A percentile compares a stretch with the other conserved stretches of the same genome.
phyloP scores from a whole-genome alignment of 1,284 basidiomycete genomes.

The Butyriboletus regius region DNA sequence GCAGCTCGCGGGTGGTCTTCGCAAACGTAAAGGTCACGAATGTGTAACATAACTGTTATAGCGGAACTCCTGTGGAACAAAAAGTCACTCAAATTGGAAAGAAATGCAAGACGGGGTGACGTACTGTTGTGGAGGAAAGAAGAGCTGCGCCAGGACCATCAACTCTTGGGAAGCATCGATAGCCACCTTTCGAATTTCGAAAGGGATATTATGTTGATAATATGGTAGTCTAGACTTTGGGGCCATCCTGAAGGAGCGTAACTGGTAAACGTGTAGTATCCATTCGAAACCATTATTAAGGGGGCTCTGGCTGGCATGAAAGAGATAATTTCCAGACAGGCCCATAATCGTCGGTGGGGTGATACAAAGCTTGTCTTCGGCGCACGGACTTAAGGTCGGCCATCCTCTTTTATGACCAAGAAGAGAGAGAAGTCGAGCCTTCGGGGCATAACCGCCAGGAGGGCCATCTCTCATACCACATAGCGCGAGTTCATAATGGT shows the following conservation, averaged over 20 bases:
- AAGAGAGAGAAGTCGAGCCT: constrained; percentile 44
- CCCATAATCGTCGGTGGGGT: constrained; percentile 40
- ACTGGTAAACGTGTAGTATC: constrained; percentile 45
- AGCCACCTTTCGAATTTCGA: constrained; percentile 43
- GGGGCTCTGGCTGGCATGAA: constrained; percentile 43
- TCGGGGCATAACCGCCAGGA: constrained; percentile 33
- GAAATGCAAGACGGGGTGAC: constrained; percentile 6
- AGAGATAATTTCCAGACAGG: constrained; percentile 47
- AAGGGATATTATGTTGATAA: constrained; percentile 42
- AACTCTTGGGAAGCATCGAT: constrained; percentile 47
- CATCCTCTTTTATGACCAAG: constrained; percentile 47
- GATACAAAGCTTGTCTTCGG: constrained; percentile 44
- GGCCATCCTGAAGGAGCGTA: constrained; percentile 47
- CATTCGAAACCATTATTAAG: constrained; percentile 32
- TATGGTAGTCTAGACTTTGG: constrained; percentile 43
- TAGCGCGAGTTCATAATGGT: constrained; percentile 49
- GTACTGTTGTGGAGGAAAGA: constrained; percentile 20
- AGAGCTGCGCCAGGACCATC: constrained; percentile 42
- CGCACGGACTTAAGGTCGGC: constrained; percentile 45
- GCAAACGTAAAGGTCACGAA: constrained; percentile 25
- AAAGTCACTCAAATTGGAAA: not conserved
- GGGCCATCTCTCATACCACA: constrained; percentile 51
- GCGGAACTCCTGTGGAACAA: constrained; percentile 20
- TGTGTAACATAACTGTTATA: constrained; percentile 24
- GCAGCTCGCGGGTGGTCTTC: constrained; percentile 25